These are phyloP conservation scores for Penstemon eatonii DNA, from an alignment of 257 asterid species.

Conservation along the genomic window DNA sequence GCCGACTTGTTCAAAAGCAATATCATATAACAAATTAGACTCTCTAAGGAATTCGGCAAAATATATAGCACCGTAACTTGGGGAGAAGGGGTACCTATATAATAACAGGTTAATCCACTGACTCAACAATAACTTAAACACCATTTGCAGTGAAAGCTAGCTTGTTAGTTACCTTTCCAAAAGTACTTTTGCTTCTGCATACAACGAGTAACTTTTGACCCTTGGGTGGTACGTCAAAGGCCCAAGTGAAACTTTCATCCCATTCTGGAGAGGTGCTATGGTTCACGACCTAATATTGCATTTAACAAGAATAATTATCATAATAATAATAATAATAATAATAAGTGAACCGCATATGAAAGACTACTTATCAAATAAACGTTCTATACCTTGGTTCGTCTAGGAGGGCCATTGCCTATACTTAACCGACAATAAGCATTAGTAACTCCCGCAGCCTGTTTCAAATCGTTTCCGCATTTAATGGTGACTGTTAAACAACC, in stretches of 20 bases:
- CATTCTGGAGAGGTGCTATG: constrained; percentile 73
- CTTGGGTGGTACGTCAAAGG: constrained; percentile 88
- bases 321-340: constrained; percentile 1
- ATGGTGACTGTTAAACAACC: constrained; percentile 84
- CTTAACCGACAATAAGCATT: constrained; percentile 70
- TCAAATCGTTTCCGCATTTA: constrained; percentile 68
- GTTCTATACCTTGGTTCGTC: constrained; percentile 71
- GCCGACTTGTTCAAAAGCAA: background rate
- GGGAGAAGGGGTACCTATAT: too few relatives aligned
- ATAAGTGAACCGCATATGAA: background rate
- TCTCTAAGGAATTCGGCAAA: background rate
- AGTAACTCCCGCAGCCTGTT: constrained; percentile 68
- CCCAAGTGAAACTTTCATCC: constrained; percentile 87
- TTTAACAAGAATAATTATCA: constrained; percentile 2
- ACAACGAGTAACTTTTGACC: constrained; percentile 77
- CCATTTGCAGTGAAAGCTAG: constrained; percentile 23
- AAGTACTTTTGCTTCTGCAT: constrained; percentile 73
- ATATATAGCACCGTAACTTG: too few relatives aligned
- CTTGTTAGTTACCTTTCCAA: constrained; percentile 64
- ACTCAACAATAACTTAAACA: too few relatives aligned
- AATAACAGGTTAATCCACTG: background rate
- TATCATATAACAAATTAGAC: background rate
- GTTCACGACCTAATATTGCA: constrained; percentile 56
- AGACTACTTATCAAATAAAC: background rate
- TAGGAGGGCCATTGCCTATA: constrained; percentile 73